Evolutionary conservation across 179 eudicot genomes (phyloP).

Genomic region (Pouteria campechiana): DNA sequence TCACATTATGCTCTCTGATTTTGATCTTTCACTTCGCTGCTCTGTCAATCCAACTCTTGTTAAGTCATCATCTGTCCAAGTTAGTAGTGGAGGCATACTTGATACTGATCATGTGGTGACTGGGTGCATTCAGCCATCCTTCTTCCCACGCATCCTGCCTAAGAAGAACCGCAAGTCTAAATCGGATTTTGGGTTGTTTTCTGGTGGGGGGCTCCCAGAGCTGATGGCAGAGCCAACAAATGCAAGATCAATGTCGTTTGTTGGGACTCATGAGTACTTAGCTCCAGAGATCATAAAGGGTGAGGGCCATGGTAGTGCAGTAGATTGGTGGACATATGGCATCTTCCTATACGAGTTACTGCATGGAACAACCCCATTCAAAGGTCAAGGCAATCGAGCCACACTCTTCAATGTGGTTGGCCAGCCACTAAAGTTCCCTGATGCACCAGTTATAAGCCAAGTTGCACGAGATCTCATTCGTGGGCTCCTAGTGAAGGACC

Average conservation of each 20-base stretch:
- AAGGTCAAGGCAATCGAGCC: conserved; percentile 60
- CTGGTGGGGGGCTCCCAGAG: conserved; percentile 47
- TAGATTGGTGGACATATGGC: conserved; percentile 81
- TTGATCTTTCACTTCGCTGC: conserved; percentile 61
- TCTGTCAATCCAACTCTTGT: conserved; percentile 60
- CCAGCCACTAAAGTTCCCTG: conserved; percentile 56
- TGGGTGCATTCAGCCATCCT: conserved; percentile 41
- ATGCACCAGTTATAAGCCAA: conserved; percentile 37
- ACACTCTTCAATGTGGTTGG: conserved; percentile 70
- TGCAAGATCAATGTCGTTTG: conserved; percentile 67
- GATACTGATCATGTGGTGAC: conserved; percentile 32
- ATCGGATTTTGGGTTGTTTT: conserved; percentile 54
- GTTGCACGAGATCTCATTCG: conserved; percentile 48
- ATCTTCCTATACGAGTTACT: conserved; percentile 59
- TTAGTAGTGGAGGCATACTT: conserved; percentile 14
- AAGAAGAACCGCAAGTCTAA: conserved; percentile 48
- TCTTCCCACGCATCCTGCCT: conserved; percentile 52
- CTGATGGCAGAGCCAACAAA: conserved; percentile 74
- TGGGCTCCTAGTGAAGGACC: conserved; percentile 60
- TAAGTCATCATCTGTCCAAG: conserved; percentile 33
- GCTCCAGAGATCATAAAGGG: conserved; percentile 74
- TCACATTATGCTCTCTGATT: conserved; percentile 68
- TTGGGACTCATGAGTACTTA: conserved; percentile 66
- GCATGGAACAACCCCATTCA: conserved; percentile 64
- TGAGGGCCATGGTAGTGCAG: conserved; percentile 78